Base-by-base conservation (phyloP, 441 rosid species). In the Kokia cookei region DNA sequence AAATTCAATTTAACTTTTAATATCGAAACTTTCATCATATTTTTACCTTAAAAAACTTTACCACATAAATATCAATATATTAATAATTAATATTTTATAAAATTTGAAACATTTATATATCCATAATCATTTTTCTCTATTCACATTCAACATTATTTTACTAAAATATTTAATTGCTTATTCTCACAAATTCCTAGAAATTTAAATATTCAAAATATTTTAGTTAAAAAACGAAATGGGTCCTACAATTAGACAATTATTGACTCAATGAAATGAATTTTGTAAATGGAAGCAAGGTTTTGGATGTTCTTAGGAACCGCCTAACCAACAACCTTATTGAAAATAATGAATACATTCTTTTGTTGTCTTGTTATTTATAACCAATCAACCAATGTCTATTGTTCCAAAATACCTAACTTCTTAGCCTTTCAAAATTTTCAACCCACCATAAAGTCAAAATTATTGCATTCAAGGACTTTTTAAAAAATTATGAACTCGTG, bases 271-370 rank as follows among this genome's bases (percentile, higher is more conserved):
- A 53, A 27, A 15, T 73, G 5, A 62, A 45, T 7, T 1, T 35
- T 37, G 10, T 27, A 40, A n/a, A 59, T 37, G 14, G 54, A 67
- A 79, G 54, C 65, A 70, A 40, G n/a, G 48, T 50, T 76, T 74
- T 76, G 72, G 72, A 75, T 65, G 35, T 48, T 76, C 40, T 15
- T 26, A 37, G 68, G 29, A 64, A 64, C 68, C 68, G 50, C 14
- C 51, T 64, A 64, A n/a, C 29, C 68, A 64, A 64, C 69, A 17
- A 64, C 69, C 69, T 64, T 11, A 19, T 64, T 40, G 29, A 64
- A 40, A 17, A 10, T 15, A 53, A 10, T 8, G 32, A 19, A 40
- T 2, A 17, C 53, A 3, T 12, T 0, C 17, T 40, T 35, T 64
- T 64, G 17, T 64, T 17, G 51, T 40, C 26, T 64, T 64, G 26